Evolutionary conservation across 352 stramenopile species (phyloP).

Genomic region (Phytophthora gonapodyides): DNA sequence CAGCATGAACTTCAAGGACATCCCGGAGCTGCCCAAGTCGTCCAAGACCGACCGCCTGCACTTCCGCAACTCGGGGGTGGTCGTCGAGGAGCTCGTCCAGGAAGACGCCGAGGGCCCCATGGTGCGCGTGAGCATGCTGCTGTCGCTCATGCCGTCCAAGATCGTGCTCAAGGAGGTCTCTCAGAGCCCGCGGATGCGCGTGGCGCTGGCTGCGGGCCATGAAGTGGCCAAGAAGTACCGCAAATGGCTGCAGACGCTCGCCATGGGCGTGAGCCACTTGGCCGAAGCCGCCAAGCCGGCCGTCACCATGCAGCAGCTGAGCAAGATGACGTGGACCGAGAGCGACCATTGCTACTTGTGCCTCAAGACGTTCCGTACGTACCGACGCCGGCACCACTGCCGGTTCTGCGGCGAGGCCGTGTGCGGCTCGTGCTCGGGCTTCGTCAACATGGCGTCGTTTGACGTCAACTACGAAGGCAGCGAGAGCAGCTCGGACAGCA

Average conservation of each 20-base stretch:
- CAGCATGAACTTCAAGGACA: conserved; percentile 64
- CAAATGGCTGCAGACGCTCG: conserved; percentile 60
- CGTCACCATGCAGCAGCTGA: conserved; percentile 23
- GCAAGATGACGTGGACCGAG: conserved; percentile 47
- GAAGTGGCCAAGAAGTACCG: conserved; percentile 43
- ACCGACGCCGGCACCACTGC: conserved; percentile 62
- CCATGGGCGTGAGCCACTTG: conserved; percentile 39
- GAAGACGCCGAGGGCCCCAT: conserved; percentile 35
- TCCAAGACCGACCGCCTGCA: conserved; percentile 49
- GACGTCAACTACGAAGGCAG: conserved; percentile 25
- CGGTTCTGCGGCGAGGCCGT: conserved; percentile 70
- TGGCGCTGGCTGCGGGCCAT: conserved; percentile 23
- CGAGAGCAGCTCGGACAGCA: not conserved
- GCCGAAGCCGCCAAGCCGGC: conserved; percentile 31
- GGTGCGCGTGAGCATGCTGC: conserved; percentile 52
- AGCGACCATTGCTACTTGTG: conserved; percentile 62
- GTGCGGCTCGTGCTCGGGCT: conserved; percentile 58
- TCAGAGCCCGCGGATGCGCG: conserved; percentile 28
- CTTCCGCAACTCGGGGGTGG: conserved; percentile 52
- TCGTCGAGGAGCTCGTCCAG: conserved; percentile 46
- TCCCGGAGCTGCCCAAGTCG: conserved; percentile 48
- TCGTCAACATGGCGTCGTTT: conserved; percentile 46
- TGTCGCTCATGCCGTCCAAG: conserved; percentile 52
- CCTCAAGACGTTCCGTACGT: conserved; percentile 58
- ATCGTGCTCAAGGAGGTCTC: conserved; percentile 38